These are phyloP conservation scores for Cladosporium phlei DNA, from an alignment of 2,329 filamentous ascomycete species.

Conservation along the genomic window DNA sequence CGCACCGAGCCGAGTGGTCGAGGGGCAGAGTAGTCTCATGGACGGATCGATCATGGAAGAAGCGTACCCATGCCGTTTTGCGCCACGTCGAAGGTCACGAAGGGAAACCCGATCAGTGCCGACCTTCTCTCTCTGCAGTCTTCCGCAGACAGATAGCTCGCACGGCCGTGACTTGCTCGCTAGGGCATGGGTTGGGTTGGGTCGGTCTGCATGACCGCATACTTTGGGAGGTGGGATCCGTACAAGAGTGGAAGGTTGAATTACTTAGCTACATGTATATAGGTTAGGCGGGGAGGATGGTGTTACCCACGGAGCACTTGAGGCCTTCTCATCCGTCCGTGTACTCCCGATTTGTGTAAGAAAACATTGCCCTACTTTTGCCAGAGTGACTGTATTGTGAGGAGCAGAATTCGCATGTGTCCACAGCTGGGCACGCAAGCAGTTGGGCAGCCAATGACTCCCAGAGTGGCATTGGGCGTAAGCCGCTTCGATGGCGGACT, in stretches of 20 bases:
- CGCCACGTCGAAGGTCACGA: slow-evolving; percentile 8
- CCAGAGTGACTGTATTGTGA: no score
- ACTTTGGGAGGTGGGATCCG: background rate
- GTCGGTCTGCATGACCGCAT: slow-evolving; percentile 7
- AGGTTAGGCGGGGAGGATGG: no score
- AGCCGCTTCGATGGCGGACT: background rate
- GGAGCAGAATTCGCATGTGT: no score
- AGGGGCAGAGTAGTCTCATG: no score
- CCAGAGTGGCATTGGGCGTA: background rate
- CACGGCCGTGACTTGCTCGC: background rate
- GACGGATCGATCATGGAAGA: background rate
- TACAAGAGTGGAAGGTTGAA: no score
- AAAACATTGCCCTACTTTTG: no score
- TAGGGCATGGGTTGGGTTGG: slow-evolving; percentile 5
- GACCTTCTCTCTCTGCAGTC: background rate
- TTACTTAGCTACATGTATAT: no score
- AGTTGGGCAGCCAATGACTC: slow-evolving; percentile 4
- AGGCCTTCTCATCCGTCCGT: no score
- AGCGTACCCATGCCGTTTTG: background rate
- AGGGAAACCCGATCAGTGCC: slow-evolving; percentile 3
- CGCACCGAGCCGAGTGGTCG: slow-evolving; percentile 5
- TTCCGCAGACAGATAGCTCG: background rate
- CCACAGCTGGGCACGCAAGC: no score
- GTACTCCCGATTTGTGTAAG: no score
- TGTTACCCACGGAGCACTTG: no score